These are phyloP conservation scores for Daldinia vernicosa DNA, from an alignment of 495 filamentous ascomycete genomes.

Conservation along the genomic window DNA sequence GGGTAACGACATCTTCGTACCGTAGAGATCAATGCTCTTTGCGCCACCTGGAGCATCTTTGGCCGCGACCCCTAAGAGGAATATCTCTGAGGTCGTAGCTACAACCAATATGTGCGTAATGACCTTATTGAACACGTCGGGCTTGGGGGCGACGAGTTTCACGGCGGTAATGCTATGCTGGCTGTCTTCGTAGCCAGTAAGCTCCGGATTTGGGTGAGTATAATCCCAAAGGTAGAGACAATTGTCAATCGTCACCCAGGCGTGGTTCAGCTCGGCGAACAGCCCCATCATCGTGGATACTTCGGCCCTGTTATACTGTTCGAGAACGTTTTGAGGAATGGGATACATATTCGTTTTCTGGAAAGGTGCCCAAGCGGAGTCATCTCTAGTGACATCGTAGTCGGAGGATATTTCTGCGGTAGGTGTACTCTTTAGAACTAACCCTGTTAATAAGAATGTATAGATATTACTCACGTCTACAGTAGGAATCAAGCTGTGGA, in stretches of 20 bases:
- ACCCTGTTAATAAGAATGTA: background rate
- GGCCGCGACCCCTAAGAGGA: slow-evolving; percentile 80
- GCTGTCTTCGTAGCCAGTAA: slow-evolving; percentile 93
- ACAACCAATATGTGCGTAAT: slow-evolving; percentile 90
- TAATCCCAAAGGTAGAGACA: slow-evolving; percentile 98
- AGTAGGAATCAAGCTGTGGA: slow-evolving; percentile 88
- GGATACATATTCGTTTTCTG: slow-evolving; percentile 81
- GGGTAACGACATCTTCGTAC: slow-evolving; percentile 80
- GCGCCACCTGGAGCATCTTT: slow-evolving; percentile 67
- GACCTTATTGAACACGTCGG: slow-evolving; percentile 82
- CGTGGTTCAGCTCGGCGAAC: slow-evolving; percentile 91
- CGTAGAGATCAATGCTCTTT: slow-evolving; percentile 76
- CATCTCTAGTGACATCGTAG: slow-evolving; percentile 74
- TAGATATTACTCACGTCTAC: slow-evolving; percentile 73
- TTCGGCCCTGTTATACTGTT: slow-evolving; percentile 85
- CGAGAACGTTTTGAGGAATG: slow-evolving; percentile 87
- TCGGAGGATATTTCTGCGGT: slow-evolving; percentile 83
- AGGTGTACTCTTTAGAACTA: slow-evolving; percentile 12
- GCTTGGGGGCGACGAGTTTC: slow-evolving; percentile 77
- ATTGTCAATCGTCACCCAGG: slow-evolving; percentile 96
- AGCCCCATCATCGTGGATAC: slow-evolving; percentile 89
- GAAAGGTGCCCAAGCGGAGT: slow-evolving; percentile 85
- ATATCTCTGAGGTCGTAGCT: slow-evolving; percentile 82
- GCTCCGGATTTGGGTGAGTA: slow-evolving; percentile 81
- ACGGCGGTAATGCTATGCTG: slow-evolving; percentile 85